A percentile compares a stretch with the other conserved stretches of the same genome.
These are phyloP conservation scores for Rhizopus arrhizus DNA, from an alignment of 371 early-diverging fungal genomes.

Conservation along the genomic window DNA sequence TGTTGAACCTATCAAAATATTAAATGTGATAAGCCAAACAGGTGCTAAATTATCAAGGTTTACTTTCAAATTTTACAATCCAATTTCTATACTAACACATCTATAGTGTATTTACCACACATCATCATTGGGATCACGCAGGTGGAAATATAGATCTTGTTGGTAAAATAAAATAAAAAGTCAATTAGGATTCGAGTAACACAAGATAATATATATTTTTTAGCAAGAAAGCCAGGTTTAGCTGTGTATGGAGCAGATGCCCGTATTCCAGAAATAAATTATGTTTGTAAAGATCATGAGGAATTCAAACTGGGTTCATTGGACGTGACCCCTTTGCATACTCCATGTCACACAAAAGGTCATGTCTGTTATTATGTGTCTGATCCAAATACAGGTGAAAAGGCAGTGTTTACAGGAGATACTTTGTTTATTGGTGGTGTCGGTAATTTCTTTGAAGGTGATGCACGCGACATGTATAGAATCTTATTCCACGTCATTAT, in stretches of 20 bases:
- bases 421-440: slow-evolving; percentile 68
- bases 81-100: slow-evolving; percentile 2
- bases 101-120: slow-evolving; percentile 69
- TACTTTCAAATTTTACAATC: slow-evolving; percentile 2
- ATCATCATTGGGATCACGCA: slow-evolving; percentile 84
- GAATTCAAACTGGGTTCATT: slow-evolving; percentile 77
- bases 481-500: slow-evolving; percentile 74
- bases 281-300: slow-evolving; percentile 73
- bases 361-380: slow-evolving; percentile 84
- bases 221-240: slow-evolving; percentile 67
- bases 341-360: slow-evolving; percentile 90
- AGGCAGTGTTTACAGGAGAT: slow-evolving; percentile 54
- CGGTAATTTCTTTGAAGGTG: slow-evolving; percentile 94
- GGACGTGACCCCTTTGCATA: slow-evolving; percentile 67
- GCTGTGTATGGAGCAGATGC: slow-evolving; percentile 86
- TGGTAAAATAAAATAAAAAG: slow-evolving; percentile 7
- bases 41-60: slow-evolving; percentile 57
- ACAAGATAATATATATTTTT: slow-evolving; percentile 1
- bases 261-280: slow-evolving; percentile 83
- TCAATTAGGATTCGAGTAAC: slow-evolving; percentile 30
- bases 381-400: slow-evolving; percentile 50
- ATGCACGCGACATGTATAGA: slow-evolving; percentile 81
- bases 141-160: slow-evolving; percentile 70
- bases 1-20: slow-evolving; percentile 59
- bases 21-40: slow-evolving; percentile 44